A percentile compares a stretch with the other conserved stretches of the same genome.
Conservation (phyloP, 2,329 filamentous ascomycete species). For the Hypoxylon sp. region DNA sequence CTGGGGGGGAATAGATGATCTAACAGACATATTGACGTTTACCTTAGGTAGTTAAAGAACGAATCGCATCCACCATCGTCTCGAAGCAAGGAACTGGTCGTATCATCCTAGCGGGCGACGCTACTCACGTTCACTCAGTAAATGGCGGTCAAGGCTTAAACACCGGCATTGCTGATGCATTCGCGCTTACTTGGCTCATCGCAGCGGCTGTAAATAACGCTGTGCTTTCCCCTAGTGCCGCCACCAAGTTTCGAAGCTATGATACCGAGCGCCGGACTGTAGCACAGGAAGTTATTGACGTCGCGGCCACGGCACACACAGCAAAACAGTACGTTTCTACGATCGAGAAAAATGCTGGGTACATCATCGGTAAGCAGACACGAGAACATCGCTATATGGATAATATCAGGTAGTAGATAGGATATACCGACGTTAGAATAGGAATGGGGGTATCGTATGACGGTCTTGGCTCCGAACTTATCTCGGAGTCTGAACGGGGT, state of each 20-base stretch:
- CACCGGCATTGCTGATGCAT: conserved; percentile 70
- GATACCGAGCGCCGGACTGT: conserved; percentile 61
- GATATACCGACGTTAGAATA: conserved; percentile 25
- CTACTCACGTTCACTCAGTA: conserved; percentile 65
- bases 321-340: conserved; percentile 64
- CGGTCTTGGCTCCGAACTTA: conserved; percentile 54
- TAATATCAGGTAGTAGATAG: not conserved
- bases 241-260: conserved; percentile 57
- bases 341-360: conserved; percentile 64
- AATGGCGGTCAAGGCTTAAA: conserved; percentile 72
- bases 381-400: not conserved
- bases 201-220: conserved; percentile 50
- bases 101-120: conserved; percentile 69
- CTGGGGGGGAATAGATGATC: not conserved
- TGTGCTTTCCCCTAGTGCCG: conserved; percentile 44
- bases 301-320: conserved; percentile 61
- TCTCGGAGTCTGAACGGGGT: conserved; percentile 53
- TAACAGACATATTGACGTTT: conserved; percentile 7
- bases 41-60: conserved; percentile 63
- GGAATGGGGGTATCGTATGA: conserved; percentile 62
- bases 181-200: conserved; percentile 69
- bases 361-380: conserved; percentile 60
- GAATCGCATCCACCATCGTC: conserved; percentile 59
- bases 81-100: conserved; percentile 60
- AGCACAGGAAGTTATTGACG: conserved; percentile 62